These are phyloP conservation scores for Alternaria arborescens DNA, from an alignment of 2,329 filamentous ascomycete genomes.

Conservation along the genomic window DNA sequence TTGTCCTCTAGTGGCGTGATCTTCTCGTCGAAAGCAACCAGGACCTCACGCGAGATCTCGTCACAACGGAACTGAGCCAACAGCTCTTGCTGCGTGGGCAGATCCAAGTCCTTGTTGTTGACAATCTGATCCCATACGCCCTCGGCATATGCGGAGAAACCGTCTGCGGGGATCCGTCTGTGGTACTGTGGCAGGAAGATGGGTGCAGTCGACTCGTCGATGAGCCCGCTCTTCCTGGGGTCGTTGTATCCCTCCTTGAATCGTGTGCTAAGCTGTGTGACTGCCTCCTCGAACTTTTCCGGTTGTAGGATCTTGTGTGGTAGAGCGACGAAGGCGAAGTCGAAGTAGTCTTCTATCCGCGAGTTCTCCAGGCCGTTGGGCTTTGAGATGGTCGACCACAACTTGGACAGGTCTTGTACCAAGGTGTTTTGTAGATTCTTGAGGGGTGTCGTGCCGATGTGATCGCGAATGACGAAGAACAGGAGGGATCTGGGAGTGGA, in stretches of 20 bases:
- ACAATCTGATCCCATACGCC: conserved; percentile 99
- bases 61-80: conserved; percentile 97
- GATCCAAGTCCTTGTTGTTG: conserved; percentile 96
- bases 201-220: conserved; percentile 77
- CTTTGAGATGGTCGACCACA: conserved; percentile 94
- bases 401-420: conserved; percentile 86
- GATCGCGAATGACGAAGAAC: conserved; percentile 98
- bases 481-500: conserved; percentile 88
- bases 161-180: conserved; percentile 92
- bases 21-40: conserved; percentile 82
- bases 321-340: conserved; percentile 94
- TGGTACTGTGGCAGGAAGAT: conserved; percentile 96
- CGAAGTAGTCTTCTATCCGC: conserved; percentile 95
- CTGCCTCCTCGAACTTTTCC: conserved; percentile 85
- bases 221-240: conserved; percentile 66
- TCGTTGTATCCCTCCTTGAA: conserved; percentile 85
- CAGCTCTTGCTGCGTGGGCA: conserved; percentile 96
- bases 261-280: conserved; percentile 78
- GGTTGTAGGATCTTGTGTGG: conserved; percentile 97
- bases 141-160: conserved; percentile 92
- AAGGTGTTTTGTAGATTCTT: conserved; percentile 89
- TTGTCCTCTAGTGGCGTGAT: conserved; percentile 85
- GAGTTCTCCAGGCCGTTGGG: conserved; percentile 87
- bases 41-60: conserved; percentile 90
- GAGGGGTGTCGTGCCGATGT: conserved; percentile 90